Percentiles rank a stretch among this genome's conserved stretches.
Conservation (phyloP, 306 rosid species). For the Ceratonia siliqua region DNA sequence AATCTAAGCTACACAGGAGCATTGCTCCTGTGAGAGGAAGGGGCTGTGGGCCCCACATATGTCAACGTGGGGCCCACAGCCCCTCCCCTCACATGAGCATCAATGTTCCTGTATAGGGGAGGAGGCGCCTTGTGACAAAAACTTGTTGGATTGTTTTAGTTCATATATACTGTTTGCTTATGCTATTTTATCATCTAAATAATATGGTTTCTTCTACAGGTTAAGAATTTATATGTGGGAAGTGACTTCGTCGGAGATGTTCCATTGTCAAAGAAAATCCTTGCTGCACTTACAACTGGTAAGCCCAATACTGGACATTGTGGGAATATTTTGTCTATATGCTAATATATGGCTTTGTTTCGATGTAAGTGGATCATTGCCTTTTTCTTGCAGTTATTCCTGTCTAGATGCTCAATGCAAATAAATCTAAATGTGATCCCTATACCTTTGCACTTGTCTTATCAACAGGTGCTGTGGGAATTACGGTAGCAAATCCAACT, state of each 20-base stretch:
- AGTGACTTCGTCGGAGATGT: constrained; percentile 83
- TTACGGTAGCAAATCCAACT: constrained; percentile 87
- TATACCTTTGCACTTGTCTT: not conserved
- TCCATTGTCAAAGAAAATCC: constrained; percentile 86
- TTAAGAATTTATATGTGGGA: constrained; percentile 79
- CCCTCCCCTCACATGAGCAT: too few relatives aligned
- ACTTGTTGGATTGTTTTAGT: constrained; percentile 20
- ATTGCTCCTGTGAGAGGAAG: too few relatives aligned
- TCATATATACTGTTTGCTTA: constrained; percentile 7
- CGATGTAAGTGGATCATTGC: not conserved
- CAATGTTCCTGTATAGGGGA: too few relatives aligned
- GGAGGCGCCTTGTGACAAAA: not conserved
- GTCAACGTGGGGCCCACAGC: too few relatives aligned
- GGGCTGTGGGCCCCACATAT: too few relatives aligned
- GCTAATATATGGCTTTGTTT: constrained; percentile 21
- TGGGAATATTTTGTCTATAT: not conserved
- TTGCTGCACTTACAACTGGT: constrained; percentile 95
- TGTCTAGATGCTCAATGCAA: constrained; percentile 9
- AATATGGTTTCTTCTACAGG: constrained; percentile 54
- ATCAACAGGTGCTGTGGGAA: constrained; percentile 77
- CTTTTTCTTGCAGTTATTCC: constrained; percentile 21
- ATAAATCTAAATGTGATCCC: not conserved
- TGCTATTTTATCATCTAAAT: constrained; percentile 31
- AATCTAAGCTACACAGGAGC: too few relatives aligned
- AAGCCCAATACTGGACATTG: constrained; percentile 31